Base-by-base conservation (phyloP, 371 early-diverging fungal genomes). In the Mortierella sp. region DNA sequence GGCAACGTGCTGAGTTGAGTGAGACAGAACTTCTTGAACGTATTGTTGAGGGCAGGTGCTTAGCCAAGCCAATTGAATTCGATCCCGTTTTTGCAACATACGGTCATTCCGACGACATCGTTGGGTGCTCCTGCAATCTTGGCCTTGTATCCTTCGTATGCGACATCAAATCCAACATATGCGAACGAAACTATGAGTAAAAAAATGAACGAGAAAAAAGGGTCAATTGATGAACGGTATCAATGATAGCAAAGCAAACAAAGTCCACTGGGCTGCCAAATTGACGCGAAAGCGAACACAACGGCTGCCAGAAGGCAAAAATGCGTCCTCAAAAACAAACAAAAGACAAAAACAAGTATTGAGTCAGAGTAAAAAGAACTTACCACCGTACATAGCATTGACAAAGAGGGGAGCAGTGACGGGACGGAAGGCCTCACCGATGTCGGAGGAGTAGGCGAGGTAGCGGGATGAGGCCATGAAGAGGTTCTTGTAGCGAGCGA, bases 351-450 rank as follows among this genome's bases (percentile, higher is more conserved):
- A 24, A 31, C 29, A 1, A 14, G 5, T 40, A 14, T 6, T n/a
- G 7, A 44, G 34, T 16, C 22, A 16, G 55, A 55, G 31, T n/a
- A n/a, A 16, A 16, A 55, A 29, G 14, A 58, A 66, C 70, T 68
- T 77, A 77, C 77, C 77, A 37, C 89, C 92, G 73, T 93, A 94
- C 31, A 93, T 90, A 53, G 91, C 88, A 44, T 86, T 89, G 66
- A 94, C 94, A 24, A 93, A 47, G 19, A 69, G 10, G 4, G 88
- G 89, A n/a, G 87, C 77, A 19, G 92, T 91, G 47, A 94, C 87
- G 24, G 95, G 95, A 37, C 95, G 88, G 76, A 95, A 93, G 4
- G 94, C 94, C 76, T 95, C 95, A 45, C 95, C 95, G 31, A 94
- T 89, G 72, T 94, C 94, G 19, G 91, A 91, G 7, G 92, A 91